Evolutionary conservation across 1,284 basidiomycete species (phyloP), one percentile per base, ranked within the genome.

Genomic region (Flammula alnicola): DNA sequence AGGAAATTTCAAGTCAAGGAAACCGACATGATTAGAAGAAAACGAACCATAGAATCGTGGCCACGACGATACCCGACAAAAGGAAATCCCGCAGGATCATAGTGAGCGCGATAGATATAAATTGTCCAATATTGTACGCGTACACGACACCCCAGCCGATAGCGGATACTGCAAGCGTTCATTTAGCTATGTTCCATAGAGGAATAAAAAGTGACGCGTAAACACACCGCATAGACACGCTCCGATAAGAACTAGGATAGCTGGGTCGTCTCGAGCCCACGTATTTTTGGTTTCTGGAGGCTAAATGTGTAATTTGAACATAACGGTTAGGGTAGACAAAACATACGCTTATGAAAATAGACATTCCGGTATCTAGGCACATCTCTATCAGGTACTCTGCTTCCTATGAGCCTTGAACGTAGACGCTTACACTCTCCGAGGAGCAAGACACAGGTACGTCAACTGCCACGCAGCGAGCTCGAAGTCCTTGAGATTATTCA

Each of bases 241-340:
- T 25, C 83, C 80, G 45, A 96, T 85, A 41, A 97, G 79, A 36
- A 96, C 79, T 29, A 96, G 77, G 60, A 96, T 94, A 10, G 95
- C 94, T 14, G 95, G 95, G 66, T 97, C 94, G 68, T 98, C 95
- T 67, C 95, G 78, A 19, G 94, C 93, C 94, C 95, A 97, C 4
- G 91, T 92, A 67, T 98, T 97, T 78, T 97, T 97, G n/a, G 95
- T 98, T 75, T 97, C 93, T 91, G 63, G 12, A 39, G 53, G 17
- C 50, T 49, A 35, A 44, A 40, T 30, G 23, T 27, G 30, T 29
- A n/a, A 37, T 23, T 37, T 31, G n/a, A 16, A 42, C 32, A 5
- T 8, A 2, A 26, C 2, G 1, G 19, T 35, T 14, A 10, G 42
- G 57, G 52, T 6, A 32, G 35, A 80, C n/a, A 47, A 58, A 89